Base-by-base conservation (phyloP, 176 grass and related monocot species). In the Poa pratensis region DNA sequence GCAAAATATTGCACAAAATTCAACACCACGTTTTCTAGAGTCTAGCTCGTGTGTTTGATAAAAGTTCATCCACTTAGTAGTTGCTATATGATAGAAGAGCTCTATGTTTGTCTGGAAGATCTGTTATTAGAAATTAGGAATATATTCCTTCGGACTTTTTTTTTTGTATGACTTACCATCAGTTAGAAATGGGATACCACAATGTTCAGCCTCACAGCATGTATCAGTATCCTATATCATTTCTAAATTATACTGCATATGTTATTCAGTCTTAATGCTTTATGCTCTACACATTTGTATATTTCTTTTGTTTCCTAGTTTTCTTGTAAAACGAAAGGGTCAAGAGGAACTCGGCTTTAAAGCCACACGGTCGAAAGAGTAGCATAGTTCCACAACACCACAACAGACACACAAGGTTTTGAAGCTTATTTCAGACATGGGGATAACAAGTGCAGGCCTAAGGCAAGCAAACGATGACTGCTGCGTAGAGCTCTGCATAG, bases 1-100 rank as follows among this genome's bases (percentile, higher is more conserved):
- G 68, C 68, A 70, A 0, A 5, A 43, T 66, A 42, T 70, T 70
- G 17, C 35, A 43, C 68, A 70, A 43, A 23, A 73, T 46, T 81
- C 18, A 68, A 54, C 20, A 48, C 32, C 11, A 49, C 20, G 15
- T 28, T 16, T 82, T 49, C 27, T 0, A 48, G 72, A 39, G 16
- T 78, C 5, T 28, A 8, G 7, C 80, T 71, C 50, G 1, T 59
- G 45, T n/a, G 7, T 30, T 50, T 1, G 12, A 40, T 6, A 20
- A 67, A 74, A 48, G 14, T 1, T 1, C 32, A 82, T 64, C 45
- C 75, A 52, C 40, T 73, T 32, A 43, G 20, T 73, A 52, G 28
- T 75, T 87, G 34, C 65, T 83, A 73, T 58, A 77, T 79, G 43
- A 9, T 27, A 5, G 27, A 28, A 74, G 23, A 74, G 23, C 15